Evolutionary conservation across 805 yeast genomes (phyloP).

Genomic region (Citeromyces matritensis): DNA sequence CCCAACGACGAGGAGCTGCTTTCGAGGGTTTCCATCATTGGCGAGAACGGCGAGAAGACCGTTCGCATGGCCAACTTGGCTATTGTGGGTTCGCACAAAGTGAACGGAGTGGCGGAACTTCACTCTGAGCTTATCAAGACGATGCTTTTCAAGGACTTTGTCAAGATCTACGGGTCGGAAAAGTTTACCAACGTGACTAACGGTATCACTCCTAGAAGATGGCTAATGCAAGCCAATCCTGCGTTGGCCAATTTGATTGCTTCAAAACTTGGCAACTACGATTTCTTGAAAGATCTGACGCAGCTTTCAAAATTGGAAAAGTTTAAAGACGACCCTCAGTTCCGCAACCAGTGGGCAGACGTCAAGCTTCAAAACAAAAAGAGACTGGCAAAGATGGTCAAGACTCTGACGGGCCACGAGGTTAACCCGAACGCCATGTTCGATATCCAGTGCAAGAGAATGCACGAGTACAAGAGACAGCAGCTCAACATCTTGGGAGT

Average conservation of each 20-base stretch:
- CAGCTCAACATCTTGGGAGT: slow-evolving; percentile 87
- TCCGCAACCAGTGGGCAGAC: slow-evolving; percentile 54
- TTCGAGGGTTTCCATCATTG: slow-evolving; percentile 66
- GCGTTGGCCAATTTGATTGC: slow-evolving; percentile 60
- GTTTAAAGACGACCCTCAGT: slow-evolving; percentile 51
- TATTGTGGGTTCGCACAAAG: slow-evolving; percentile 82
- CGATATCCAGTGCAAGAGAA: slow-evolving; percentile 88
- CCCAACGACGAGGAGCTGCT: slow-evolving; percentile 61
- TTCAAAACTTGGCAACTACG: slow-evolving; percentile 53
- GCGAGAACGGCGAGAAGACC: slow-evolving; percentile 67
- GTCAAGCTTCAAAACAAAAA: slow-evolving; percentile 61
- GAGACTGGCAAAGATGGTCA: slow-evolving; percentile 51
- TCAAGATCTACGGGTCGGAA: slow-evolving; percentile 62
- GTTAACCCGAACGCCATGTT: slow-evolving; percentile 66
- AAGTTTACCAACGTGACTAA: slow-evolving; percentile 87
- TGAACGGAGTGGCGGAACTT: slow-evolving; percentile 91
- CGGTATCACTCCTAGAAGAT: slow-evolving; percentile 93
- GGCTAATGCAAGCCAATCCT: slow-evolving; percentile 93
- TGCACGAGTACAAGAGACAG: slow-evolving; percentile 92
- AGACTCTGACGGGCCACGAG: slow-evolving; percentile 41
- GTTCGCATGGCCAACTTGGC: slow-evolving; percentile 91
- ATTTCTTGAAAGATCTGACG: slow-evolving; percentile 53
- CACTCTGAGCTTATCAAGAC: slow-evolving; percentile 85
- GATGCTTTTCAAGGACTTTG: slow-evolving; percentile 84
- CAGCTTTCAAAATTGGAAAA: slow-evolving; percentile 52